These are phyloP conservation scores for Usnea hakonensis DNA, from an alignment of 495 filamentous ascomycete genomes.

Conservation along the genomic window DNA sequence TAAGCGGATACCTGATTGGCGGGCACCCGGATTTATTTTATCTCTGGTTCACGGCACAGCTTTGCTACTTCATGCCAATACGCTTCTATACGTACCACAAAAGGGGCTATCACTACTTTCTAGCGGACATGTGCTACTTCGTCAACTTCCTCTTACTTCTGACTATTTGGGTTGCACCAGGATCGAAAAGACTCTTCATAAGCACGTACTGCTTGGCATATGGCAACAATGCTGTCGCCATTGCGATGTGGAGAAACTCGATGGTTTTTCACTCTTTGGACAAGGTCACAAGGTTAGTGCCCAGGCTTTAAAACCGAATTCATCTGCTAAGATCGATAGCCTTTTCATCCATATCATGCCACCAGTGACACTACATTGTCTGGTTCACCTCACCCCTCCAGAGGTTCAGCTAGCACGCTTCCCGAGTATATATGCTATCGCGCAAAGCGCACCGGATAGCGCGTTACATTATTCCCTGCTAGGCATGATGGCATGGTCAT, in stretches of 20 bases:
- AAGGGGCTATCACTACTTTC: conserved; percentile 91
- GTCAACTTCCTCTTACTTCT: conserved; percentile 82
- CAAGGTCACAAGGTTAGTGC: conserved; percentile 71
- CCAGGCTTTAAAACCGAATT: background rate
- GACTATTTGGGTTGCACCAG: conserved; percentile 82
- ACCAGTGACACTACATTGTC: conserved; percentile 80
- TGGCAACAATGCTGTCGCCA: conserved; percentile 94
- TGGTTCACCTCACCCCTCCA: conserved; percentile 71
- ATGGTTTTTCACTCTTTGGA: conserved; percentile 97
- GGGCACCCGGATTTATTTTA: conserved; percentile 81
- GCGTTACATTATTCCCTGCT: conserved; percentile 69
- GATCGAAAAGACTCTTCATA: conserved; percentile 86
- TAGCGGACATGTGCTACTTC: conserved; percentile 96
- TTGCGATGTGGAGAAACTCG: conserved; percentile 99
- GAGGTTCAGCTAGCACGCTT: conserved; percentile 62
- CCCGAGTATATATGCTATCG: conserved; percentile 79
- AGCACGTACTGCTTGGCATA: conserved; percentile 86
- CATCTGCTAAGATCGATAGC: conserved; percentile 33
- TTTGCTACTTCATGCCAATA: conserved; percentile 93
- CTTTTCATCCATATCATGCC: conserved; percentile 99
- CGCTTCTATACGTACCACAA: conserved; percentile 84
- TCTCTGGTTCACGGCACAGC: conserved; percentile 79
- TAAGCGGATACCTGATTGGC: conserved; percentile 90
- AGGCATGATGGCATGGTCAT: conserved; percentile 89
- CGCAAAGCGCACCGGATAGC: conserved; percentile 58